Base-by-base conservation (phyloP, 2,329 filamentous ascomycete species). In the Fusarium guadeloupense region DNA sequence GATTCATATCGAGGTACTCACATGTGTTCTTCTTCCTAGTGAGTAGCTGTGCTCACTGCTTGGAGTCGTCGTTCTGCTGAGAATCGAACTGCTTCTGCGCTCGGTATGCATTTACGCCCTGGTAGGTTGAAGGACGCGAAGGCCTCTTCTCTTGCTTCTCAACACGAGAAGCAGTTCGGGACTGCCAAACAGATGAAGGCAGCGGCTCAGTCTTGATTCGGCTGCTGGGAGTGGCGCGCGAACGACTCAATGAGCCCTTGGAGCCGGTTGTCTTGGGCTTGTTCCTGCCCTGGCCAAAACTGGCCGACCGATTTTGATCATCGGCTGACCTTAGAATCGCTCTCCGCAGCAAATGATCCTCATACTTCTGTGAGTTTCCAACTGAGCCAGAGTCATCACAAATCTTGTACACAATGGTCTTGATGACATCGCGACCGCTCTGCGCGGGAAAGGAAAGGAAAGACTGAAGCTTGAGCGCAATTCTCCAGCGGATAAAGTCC, bases 401-500 rank as follows among this genome's bases (percentile, higher is more conserved):
- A 3, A 64, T 40, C 16, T 52, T 56, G 21, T 42, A 31, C 3
- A 63, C 30, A 26, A 65, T 56, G 1, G 42, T 26, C 3, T 28
- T 31, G 2, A 66, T 40, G 4, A 46, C n/a, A 5, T 50, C 53
- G 2, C 30, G 34, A 0, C 46, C 64, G 2, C 54, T 66, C 10
- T 59, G 30, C 5, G 54, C 40, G 1, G 43, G 33, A 5, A 40
- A 40, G 16, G 9, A 12, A 3, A 52, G 13, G 3, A 44, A 41
- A 0, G 54, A 45, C 5, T 46, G 23, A 9, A 65, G 34, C 25
- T 69, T 67, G 8, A 50, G 44, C 7, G 52, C 46, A 21, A 75
- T 59, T 17, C 74, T 67, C 75, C 74, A 78, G 16, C 76, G 68
- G 34, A 77, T 60, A 42, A 78, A 78, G 54, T 77, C 72, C 49